A percentile compares a stretch with the other conserved stretches of the same genome.
Evolutionary conservation across 495 filamentous ascomycete genomes (phyloP).

Genomic region (Letharia columbiana): DNA sequence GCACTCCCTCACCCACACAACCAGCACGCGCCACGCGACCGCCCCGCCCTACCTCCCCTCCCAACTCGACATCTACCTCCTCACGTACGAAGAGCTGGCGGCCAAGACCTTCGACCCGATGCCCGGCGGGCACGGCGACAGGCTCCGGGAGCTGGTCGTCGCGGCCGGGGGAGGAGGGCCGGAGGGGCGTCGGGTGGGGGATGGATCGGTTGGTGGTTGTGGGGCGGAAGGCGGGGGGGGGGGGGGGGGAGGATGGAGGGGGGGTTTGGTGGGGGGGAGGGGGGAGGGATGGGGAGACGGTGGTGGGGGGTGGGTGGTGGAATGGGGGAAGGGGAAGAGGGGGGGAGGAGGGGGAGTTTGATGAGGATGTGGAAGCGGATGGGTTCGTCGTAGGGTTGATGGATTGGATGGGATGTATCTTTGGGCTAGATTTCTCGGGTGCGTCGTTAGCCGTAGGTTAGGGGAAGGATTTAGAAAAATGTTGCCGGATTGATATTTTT

Average conservation of each 20-base stretch:
- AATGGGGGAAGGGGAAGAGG: neutral
- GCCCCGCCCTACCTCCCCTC: neutral
- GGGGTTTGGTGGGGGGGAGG: constrained; percentile 18
- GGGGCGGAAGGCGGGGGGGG: constrained; percentile 23
- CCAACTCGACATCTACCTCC: constrained; percentile 12
- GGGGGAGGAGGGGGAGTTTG: neutral
- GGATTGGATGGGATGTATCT: too few species aligned
- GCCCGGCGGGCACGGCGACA: neutral
- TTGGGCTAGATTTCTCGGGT: too few species aligned
- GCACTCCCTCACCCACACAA: neutral
- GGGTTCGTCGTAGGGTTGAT: neutral
- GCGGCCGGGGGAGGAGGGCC: constrained; percentile 37
- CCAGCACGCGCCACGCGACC: neutral
- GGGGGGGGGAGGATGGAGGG: constrained; percentile 27
- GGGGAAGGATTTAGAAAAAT: too few species aligned
- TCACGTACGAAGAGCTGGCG: constrained; percentile 9
- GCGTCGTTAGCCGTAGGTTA: too few species aligned
- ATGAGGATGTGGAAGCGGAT: neutral
- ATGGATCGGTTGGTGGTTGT: constrained; percentile 12
- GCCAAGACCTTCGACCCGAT: neutral
- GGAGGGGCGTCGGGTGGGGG: constrained; percentile 9
- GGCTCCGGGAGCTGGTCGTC: constrained; percentile 12
- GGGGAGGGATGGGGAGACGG: constrained; percentile 32
- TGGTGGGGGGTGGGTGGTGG: constrained; percentile 38
- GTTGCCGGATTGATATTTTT: too few species aligned